Evolutionary conservation across 306 rosid species (phyloP), one percentile per base, ranked within the genome.

Genomic region (Quercus robur): DNA sequence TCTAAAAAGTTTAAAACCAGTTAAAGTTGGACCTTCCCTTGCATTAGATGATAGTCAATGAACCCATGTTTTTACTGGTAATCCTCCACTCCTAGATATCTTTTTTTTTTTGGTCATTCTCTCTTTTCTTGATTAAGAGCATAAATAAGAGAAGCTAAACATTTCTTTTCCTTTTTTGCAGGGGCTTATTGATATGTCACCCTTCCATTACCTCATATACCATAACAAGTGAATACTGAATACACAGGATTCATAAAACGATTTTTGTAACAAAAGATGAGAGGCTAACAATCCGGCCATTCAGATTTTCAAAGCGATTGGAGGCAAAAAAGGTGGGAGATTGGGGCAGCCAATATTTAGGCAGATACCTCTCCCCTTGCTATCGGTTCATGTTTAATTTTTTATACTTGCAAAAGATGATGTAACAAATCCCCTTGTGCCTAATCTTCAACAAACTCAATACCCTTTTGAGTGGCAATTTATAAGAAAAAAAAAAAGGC

Each of bases 1-100:
- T 72, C 67, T 93, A 17, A 82, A 78, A 81, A 81, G 84, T 54
- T 75, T 89, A 75, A 95, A 96, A 77, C 88, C 97, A 19, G 92
- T 78, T 75, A 86, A 91, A 88, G 90, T 89, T 67, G 89, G 85
- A 84, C 46, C 81, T 70, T 82, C 98, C 80, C 31, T 76, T 5
- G 28, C 89, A 33, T 79, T 76, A 78, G 51, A 84, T 62, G 64
- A 67, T 19, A 56, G 70, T 13, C 81, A 62, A 69, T 79, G 72
- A 70, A 59, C 79, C 62, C 78, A 63, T 33, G 25, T 55, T 75
- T 79, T 58, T 18, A 20, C 56, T 41, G 88, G 89, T 91, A 82
- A 75, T 30, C 49, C 74, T 57, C 2, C n/a, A 13, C 63, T 79
- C 56, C 59, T 54, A 56, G 7, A 75, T 21, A 18, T 18, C 3